Conservation (phyloP, 768 basidiomycete genomes). For the Russula sp. region DNA sequence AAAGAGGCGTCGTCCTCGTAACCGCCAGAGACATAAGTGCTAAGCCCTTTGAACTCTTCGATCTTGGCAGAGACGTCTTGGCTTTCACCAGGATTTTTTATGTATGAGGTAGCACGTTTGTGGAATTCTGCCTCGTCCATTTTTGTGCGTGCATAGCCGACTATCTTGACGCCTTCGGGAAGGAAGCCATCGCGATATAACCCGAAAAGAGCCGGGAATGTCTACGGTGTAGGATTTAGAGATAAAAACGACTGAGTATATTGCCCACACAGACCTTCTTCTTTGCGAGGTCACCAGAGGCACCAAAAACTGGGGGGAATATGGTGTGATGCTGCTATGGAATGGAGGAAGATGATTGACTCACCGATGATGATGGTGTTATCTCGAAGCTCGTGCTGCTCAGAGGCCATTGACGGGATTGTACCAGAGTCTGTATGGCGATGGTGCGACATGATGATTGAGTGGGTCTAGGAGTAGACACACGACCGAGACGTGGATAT, state of each 20-base stretch:
- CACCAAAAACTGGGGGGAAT: conserved; percentile 68
- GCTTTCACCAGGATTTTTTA: conserved; percentile 71
- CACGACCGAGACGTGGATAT: too few relatives aligned
- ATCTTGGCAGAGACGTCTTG: conserved; percentile 53
- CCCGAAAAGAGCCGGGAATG: conserved; percentile 90
- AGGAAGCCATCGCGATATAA: conserved; percentile 78
- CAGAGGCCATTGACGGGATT: conserved; percentile 82
- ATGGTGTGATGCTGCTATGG: not conserved
- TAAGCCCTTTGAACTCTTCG: conserved; percentile 76
- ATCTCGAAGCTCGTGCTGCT: conserved; percentile 65
- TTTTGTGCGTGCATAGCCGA: conserved; percentile 96
- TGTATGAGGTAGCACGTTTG: conserved; percentile 76
- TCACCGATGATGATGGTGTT: conserved; percentile 86
- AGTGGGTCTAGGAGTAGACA: not conserved
- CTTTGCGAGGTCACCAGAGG: conserved; percentile 96
- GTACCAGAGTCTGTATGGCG: conserved; percentile 57
- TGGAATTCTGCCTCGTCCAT: conserved; percentile 84
- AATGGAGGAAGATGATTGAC: conserved; percentile 28
- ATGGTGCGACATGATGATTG: not conserved
- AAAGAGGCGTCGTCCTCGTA: conserved; percentile 87
- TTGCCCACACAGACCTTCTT: conserved; percentile 65
- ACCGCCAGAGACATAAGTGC: conserved; percentile 77
- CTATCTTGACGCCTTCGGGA: conserved; percentile 79
- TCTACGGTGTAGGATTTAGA: conserved; percentile 43
- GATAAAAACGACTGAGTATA: not conserved